Conservation (phyloP, 2,329 filamentous ascomycete genomes). For the Alternaria panax region DNA sequence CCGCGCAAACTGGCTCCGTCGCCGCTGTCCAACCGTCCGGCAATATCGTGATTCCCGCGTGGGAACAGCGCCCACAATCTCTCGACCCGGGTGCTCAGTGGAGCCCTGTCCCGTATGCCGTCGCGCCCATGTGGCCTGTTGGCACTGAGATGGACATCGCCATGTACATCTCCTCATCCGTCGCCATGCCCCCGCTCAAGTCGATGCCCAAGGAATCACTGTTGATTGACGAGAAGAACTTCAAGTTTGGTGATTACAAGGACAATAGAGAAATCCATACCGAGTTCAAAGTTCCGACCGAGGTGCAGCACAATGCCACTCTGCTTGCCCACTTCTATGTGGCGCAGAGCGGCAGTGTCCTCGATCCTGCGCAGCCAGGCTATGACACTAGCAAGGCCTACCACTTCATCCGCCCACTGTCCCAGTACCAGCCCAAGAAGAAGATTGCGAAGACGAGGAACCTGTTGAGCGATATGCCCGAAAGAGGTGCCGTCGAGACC, state of each 20-base stretch:
- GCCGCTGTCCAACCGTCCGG: conserved; percentile 25
- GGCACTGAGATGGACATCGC: conserved; percentile 81
- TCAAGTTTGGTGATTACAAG: conserved; percentile 78
- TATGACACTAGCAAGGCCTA: conserved; percentile 81
- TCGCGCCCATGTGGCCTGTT: conserved; percentile 88
- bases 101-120: conserved; percentile 69
- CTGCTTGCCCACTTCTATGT: conserved; percentile 95
- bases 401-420: conserved; percentile 84
- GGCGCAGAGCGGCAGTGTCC: conserved; percentile 73
- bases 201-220: conserved; percentile 71
- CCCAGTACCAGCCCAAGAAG: conserved; percentile 90
- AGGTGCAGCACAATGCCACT: conserved; percentile 90
- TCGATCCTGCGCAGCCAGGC: conserved; percentile 75
- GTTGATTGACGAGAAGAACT: conserved; percentile 80
- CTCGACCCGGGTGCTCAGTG: conserved; percentile 65
- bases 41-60: conserved; percentile 48
- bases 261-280: conserved; percentile 81
- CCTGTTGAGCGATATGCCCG: conserved; percentile 66
- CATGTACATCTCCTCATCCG: conserved; percentile 81
- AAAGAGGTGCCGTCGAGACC: conserved; percentile 58
- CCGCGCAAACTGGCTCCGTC: conserved; percentile 28
- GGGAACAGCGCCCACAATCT: conserved; percentile 44
- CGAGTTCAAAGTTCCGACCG: conserved; percentile 76
- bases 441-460: conserved; percentile 88
- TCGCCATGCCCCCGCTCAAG: conserved; percentile 72